A percentile compares a stretch with the other conserved stretches of the same genome.
Conservation (phyloP, 441 rosid species). For the Capsella rubella region DNA sequence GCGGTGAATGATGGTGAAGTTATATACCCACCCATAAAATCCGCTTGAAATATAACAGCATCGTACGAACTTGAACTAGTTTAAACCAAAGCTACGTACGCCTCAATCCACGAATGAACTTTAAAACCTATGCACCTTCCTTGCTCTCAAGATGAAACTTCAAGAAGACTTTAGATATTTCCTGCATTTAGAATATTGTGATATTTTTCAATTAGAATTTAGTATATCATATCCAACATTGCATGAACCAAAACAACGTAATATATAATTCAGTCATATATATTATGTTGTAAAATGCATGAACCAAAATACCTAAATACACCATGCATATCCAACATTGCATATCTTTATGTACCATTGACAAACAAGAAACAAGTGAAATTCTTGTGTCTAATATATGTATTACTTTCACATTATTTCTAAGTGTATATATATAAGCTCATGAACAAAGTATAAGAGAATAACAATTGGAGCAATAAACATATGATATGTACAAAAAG, state of each 20-base stretch:
- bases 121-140: not conserved
- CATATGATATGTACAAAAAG: conserved; percentile 7
- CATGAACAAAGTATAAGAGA: not conserved
- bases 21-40: conserved; percentile 24
- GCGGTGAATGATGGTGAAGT: conserved; percentile 19
- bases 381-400: not conserved
- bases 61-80: conserved; percentile 7
- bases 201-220: conserved; percentile 17
- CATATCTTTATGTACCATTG: not conserved
- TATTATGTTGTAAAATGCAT: conserved; percentile 3
- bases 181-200: conserved; percentile 18
- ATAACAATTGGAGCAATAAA: not conserved
- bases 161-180: conserved; percentile 8
- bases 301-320: not conserved
- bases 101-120: conserved; percentile 12
- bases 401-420: not conserved
- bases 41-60: conserved; percentile 7
- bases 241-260: not conserved
- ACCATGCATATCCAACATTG: not conserved
- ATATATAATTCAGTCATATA: not conserved
- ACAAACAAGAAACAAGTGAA: not conserved
- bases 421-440: not conserved
- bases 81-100: conserved; percentile 22
- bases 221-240: not conserved
- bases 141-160: conserved; percentile 18